Evolutionary conservation across 345 rosid genomes (phyloP).

Genomic region (Litchi chinensis): DNA sequence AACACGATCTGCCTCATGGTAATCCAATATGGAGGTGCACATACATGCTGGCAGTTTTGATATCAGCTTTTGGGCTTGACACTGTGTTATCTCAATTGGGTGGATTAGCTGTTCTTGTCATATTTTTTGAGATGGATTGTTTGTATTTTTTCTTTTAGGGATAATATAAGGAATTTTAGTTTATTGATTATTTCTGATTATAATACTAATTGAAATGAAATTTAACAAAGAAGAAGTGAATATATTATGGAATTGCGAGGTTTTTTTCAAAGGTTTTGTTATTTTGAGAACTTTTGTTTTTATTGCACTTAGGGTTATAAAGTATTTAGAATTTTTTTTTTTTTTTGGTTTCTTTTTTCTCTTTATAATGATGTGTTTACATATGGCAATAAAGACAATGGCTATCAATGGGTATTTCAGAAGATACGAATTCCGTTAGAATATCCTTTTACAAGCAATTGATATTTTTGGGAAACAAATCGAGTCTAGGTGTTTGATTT

Average conservation of each 20-base stretch:
- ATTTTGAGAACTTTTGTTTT: neutral
- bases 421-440: neutral
- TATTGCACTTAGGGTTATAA: neutral
- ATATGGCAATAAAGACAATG: too few relatives aligned
- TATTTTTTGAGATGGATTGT: too few relatives aligned
- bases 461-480: too few relatives aligned
- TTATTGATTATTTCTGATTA: too few relatives aligned
- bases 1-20: slow-evolving; percentile 31
- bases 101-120: slow-evolving; percentile 1
- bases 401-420: neutral
- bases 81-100: neutral
- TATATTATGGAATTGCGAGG: too few relatives aligned
- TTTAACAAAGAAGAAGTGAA: too few relatives aligned
- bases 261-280: neutral
- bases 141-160: too few relatives aligned
- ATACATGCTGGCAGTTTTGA: slow-evolving; percentile 24
- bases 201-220: too few relatives aligned
- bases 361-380: neutral
- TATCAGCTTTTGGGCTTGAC: slow-evolving; percentile 32
- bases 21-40: slow-evolving; percentile 30
- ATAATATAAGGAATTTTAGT: too few relatives aligned
- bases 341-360: neutral
- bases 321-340: too few relatives aligned
- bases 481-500: neutral
- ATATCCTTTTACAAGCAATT: too few relatives aligned